phyloP scores from a whole-genome alignment of 177 flowering plant genomes.

The Vitis hybrid region DNA sequence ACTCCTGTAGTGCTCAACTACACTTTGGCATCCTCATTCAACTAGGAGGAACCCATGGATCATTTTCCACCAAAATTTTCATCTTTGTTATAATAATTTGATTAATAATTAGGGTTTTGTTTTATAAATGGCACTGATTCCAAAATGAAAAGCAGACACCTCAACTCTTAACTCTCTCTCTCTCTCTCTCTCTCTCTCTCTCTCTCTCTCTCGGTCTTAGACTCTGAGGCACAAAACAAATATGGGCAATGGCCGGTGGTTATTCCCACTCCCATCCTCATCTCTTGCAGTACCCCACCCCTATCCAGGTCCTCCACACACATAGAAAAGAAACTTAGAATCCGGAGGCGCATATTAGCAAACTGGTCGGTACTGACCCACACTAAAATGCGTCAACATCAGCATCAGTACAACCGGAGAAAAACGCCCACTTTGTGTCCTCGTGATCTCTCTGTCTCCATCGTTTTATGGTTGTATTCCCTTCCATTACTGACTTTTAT shows the following conservation, averaged over 20 bases:
- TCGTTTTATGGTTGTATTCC: constrained; percentile 14
- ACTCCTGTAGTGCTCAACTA: no score
- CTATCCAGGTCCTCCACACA: no score
- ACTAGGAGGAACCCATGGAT: no score
- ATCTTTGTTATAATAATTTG: neutral
- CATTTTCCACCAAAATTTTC: no score
- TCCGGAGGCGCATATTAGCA: neutral
- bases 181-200: neutral
- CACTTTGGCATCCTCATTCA: no score
- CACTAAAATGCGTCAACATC: constrained; percentile 5
- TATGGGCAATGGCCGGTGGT: neutral
- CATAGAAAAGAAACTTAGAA: no score
- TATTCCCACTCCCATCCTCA: neutral
- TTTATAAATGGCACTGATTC: constrained; percentile 1
- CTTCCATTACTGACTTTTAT: constrained; percentile 15
- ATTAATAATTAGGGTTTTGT: neutral
- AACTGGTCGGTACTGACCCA: neutral
- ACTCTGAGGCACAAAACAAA: no score
- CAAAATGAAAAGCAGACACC: constrained; percentile 4
- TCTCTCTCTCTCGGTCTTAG: neutral
- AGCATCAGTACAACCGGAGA: neutral
- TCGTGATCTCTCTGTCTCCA: constrained; percentile 25
- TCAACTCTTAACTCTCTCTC: neutral
- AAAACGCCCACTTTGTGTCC: constrained; percentile 13
- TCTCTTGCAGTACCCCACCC: neutral